Base-by-base conservation (phyloP, 176 grass and related monocot species). In the Eleusine coracana region DNA sequence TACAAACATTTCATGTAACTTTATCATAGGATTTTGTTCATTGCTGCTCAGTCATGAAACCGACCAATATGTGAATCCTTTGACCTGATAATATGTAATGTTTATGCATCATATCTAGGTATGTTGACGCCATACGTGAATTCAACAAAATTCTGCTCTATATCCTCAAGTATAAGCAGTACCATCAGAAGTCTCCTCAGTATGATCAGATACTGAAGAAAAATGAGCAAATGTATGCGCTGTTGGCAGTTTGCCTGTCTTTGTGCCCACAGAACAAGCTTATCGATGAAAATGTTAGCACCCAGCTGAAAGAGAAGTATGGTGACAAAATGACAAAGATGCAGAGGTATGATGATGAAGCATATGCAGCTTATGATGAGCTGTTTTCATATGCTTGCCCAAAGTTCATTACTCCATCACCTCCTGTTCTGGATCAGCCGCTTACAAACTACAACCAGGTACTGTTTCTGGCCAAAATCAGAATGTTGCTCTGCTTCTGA, bases 241-340 rank as follows among this genome's bases (percentile, higher is more conserved):
- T 96, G 41, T 80, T 99, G 73, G 93, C 96, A 82, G 88, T 99
- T 74, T 99, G 91, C 80, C 83, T 99, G 45, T 99, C 91, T 14
- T 80, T 99, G 41, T 99, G 93, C 68, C 93, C 96, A 3, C 96
- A 99, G 78, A 79, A 82, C 81, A 99, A 90, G 71, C 80, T 99
- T 45, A 74, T 99, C 20, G 96, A 99, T 31, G 96, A 99, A 80
- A 99, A 94, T 71, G 96, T 99, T 50, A 90, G 80, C 78, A 80
- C 93, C 49, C 96, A 99, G 83, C 87, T 99, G 65, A 99, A 93
- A 81, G 96, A 99, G 74, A 99, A 99, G 86, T 99, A 96, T 82
- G 92, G 90, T 75, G 96, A 99, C 63, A 99, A 99, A 80, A 96
- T 99, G 96, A 90, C 89, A 68, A 99, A 99, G 91, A 99, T 99